Evolutionary conservation across 1,284 basidiomycete species (phyloP).

Genomic region (Pseudozyma sp.): DNA sequence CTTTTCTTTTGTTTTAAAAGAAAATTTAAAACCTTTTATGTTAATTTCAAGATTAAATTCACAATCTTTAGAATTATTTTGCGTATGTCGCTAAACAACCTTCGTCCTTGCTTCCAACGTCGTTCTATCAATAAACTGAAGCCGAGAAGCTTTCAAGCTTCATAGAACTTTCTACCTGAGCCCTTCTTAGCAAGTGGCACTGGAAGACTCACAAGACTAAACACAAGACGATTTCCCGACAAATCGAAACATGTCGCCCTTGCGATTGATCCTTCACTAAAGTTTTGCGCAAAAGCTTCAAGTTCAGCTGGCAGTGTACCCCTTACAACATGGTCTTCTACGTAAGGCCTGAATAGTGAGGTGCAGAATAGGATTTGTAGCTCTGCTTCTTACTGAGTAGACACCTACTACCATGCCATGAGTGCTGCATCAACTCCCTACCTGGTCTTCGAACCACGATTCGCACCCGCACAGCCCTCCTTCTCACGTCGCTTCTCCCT

Average conservation of each 20-base stretch:
- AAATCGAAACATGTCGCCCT: no score
- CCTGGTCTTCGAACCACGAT: slow-evolving; percentile 6
- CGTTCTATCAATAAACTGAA: background rate
- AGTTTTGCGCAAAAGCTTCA: no score
- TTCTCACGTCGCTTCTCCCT: slow-evolving; percentile 12
- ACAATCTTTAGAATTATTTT: background rate
- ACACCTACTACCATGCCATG: no score
- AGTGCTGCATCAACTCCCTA: background rate
- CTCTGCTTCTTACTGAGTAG: no score
- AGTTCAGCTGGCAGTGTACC: no score
- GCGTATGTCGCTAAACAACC: background rate
- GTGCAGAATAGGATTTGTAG: no score
- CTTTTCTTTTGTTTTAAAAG: no score
- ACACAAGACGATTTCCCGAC: background rate
- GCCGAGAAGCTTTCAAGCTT: background rate
- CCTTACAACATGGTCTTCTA: no score
- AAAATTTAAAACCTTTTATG: no score
- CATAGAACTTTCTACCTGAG: background rate
- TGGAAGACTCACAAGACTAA: slow-evolving; percentile 4
- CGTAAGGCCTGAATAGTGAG: no score
- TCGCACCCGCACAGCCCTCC: slow-evolving; percentile 1
- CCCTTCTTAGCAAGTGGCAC: no score
- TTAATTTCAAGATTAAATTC: background rate
- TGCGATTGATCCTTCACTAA: no score
- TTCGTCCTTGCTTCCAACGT: background rate